phyloP scores from a whole-genome alignment of 352 stramenopile genomes.

The Globisporangium orthogonon region DNA sequence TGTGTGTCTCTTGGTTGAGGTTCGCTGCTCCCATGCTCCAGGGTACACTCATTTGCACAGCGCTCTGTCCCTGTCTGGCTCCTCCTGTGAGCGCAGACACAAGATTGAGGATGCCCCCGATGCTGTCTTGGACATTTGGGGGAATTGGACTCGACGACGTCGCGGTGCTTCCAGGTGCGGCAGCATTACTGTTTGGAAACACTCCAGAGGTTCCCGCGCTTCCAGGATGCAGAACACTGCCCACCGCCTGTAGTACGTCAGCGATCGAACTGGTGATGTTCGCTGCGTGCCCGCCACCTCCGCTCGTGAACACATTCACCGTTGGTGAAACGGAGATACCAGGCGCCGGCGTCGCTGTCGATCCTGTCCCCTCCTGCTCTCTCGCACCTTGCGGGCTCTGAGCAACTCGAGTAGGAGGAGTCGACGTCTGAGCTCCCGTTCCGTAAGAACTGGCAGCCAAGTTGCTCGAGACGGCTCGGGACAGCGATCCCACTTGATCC shows the following conservation, averaged over 20 bases:
- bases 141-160: background rate
- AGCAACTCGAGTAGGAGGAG: background rate
- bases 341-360: background rate
- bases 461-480: slow-evolving; percentile 9
- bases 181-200: background rate
- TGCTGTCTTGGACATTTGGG: background rate
- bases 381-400: background rate
- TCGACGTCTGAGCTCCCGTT: background rate
- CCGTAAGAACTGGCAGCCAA: slow-evolving; percentile 14
- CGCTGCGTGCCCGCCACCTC: slow-evolving; percentile 1
- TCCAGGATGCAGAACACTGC: background rate
- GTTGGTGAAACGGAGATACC: slow-evolving; percentile 7
- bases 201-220: background rate
- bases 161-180: background rate
- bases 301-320: slow-evolving; percentile 9
- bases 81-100: slow-evolving; percentile 6
- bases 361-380: background rate
- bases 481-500: slow-evolving; percentile 7
- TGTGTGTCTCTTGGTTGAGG: background rate
- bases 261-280: slow-evolving; percentile 11
- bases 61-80: background rate
- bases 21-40: background rate
- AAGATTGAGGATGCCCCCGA: slow-evolving; percentile 9
- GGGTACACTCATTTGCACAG: background rate
- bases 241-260: slow-evolving; percentile 8